phyloP scores from a whole-genome alignment of 2,329 filamentous ascomycete species.

The Colletotrichum camelliae region DNA sequence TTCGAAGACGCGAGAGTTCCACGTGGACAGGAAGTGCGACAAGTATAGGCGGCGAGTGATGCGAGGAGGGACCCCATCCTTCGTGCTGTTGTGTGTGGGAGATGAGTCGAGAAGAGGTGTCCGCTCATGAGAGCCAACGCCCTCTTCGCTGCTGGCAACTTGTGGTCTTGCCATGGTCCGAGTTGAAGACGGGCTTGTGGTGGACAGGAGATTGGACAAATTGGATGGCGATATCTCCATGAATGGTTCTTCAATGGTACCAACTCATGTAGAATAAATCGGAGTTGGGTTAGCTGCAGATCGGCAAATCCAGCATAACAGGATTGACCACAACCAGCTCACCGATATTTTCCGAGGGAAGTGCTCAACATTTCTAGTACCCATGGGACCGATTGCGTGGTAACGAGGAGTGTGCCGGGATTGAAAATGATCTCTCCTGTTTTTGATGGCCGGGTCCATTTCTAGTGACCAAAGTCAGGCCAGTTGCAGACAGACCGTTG shows the following conservation, averaged over 20 bases:
- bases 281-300: background rate
- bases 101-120: background rate
- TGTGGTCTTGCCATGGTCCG: background rate
- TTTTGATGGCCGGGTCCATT: background rate
- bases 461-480: background rate
- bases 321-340: background rate
- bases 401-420: background rate
- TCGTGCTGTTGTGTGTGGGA: background rate
- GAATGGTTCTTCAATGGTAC: background rate
- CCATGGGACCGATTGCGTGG: background rate
- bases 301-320: background rate
- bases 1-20: conserved; percentile 55
- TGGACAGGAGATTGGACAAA: background rate
- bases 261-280: background rate
- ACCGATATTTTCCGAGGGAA: background rate
- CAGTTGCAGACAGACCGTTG: background rate
- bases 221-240: background rate
- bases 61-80: background rate
- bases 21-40: conserved; percentile 52
- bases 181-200: background rate
- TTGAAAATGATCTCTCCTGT: background rate
- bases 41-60: conserved; percentile 37
- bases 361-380: background rate
- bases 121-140: background rate
- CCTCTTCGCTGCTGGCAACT: background rate